Evolutionary conservation across 805 yeast genomes (phyloP), one percentile per base, ranked within the genome.

Genomic region (Isabelozyma gotoi): DNA sequence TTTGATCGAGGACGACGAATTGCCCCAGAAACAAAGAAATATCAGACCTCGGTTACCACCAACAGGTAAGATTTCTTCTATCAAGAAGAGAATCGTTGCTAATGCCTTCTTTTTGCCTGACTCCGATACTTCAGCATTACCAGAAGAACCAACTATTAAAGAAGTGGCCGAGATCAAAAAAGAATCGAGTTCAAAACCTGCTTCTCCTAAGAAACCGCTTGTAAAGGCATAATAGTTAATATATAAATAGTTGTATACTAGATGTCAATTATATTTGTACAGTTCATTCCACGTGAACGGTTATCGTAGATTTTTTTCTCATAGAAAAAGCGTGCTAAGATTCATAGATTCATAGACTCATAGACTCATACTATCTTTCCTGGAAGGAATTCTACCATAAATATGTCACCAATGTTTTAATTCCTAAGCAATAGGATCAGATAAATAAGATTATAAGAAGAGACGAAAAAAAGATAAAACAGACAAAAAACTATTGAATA

Each of bases 21-120:
- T 88, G 52, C 90, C 96, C 0, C 81, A 83, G 44, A 89, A 88
- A 56, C 87, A 82, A 52, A 75, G 91, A 44, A 82, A 83, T 48
- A 75, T 76, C 20, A 74, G 91, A 51, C 85, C 96, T 1, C 84
- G 90, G 55, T 68, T 94, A 40, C 96, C 97, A 10, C 96, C 97
- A 5, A 86, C 88, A 21, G 97, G 97, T 31, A 89, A 85, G 62
- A 86, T 91, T 31, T 65, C 85, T 4, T 76, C 80, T 0, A 65
- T 79, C 5, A 89, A 88, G 65, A 88, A 84, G 67, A 84, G 79
- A 53, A 57, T 76, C 10, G 64, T 81, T 4, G 69, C 78, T 0
- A 72, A 62, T 35, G 73, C 85, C 0, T 85, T 77, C 55, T 76
- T 84, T 51, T 58, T 85, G 10, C 72, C 69, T n/a, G 68, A 34